Conservation (phyloP, 129 eudicot species). For the Heracleum sosnowskyi region DNA sequence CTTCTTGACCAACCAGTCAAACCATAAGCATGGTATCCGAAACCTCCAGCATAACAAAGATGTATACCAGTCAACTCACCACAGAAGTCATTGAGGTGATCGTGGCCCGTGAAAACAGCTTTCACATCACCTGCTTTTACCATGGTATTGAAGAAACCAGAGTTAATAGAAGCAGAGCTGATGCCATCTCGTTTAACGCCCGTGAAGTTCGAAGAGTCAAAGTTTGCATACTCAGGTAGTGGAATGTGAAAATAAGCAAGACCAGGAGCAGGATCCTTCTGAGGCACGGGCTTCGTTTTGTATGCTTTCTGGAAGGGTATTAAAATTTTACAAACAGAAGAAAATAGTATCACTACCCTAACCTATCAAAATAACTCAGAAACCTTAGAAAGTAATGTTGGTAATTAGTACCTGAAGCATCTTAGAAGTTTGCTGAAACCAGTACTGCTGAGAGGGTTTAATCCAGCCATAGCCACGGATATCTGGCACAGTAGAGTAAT, state of each 20-base stretch:
- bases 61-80: constrained; percentile 57
- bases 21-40: constrained; percentile 97
- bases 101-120: constrained; percentile 86
- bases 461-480: constrained; percentile 95
- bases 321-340: not conserved
- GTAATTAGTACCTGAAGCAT: constrained; percentile 40
- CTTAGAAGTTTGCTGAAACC: constrained; percentile 67
- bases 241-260: constrained; percentile 90
- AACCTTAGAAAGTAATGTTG: not conserved
- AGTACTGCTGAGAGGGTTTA: constrained; percentile 77
- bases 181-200: constrained; percentile 82
- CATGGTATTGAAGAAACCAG: constrained; percentile 68
- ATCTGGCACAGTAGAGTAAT: constrained; percentile 69
- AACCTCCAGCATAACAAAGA: constrained; percentile 90
- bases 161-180: constrained; percentile 65
- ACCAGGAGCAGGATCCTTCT: constrained; percentile 58
- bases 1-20: constrained; percentile 93
- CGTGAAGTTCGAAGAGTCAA: constrained; percentile 63
- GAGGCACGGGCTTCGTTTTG: constrained; percentile 32
- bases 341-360: not conserved
- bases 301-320: constrained; percentile 33
- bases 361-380: not conserved
- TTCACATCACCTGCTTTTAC: constrained; percentile 68
- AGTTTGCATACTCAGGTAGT: constrained; percentile 58
- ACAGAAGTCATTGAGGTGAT: constrained; percentile 86